Evolutionary conservation across 164 flowering plant species (phyloP).

Genomic region (Liquidambar formosana): DNA sequence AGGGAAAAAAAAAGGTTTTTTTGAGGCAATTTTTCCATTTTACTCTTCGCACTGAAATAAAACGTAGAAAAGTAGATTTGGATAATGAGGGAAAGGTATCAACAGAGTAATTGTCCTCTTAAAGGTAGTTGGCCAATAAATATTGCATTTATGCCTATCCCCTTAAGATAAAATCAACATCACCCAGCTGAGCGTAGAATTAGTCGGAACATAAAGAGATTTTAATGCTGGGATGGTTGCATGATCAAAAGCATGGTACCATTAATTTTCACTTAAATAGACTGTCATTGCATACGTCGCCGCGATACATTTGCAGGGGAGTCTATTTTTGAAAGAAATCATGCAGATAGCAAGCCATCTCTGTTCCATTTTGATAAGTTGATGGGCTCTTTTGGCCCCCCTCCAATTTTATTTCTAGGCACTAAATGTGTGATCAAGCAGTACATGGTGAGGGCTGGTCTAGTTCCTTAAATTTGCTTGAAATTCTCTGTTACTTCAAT

Average conservation of each 20-base stretch:
- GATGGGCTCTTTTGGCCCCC: slow-evolving; percentile 14
- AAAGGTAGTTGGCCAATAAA: slow-evolving; percentile 34
- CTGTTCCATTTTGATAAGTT: slow-evolving; percentile 5
- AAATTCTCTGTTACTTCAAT: background rate
- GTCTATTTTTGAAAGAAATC: slow-evolving; percentile 28
- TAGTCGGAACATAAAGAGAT: slow-evolving; percentile 29
- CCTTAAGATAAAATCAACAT: background rate
- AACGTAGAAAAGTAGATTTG: too few species aligned
- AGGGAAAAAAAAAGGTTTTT: too few species aligned
- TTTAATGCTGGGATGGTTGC: background rate
- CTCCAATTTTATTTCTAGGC: slow-evolving; percentile 58
- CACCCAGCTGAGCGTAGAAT: slow-evolving; percentile 28
- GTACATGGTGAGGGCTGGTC: slow-evolving; percentile 15
- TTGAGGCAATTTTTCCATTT: too few species aligned
- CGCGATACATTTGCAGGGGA: slow-evolving; percentile 42
- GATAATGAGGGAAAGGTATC: background rate
- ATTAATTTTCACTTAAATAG: slow-evolving; percentile 25
- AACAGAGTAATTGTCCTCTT: background rate
- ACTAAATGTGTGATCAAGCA: slow-evolving; percentile 52
- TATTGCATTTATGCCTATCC: slow-evolving; percentile 11
- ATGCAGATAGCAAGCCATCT: slow-evolving; percentile 35
- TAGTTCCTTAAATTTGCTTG: background rate
- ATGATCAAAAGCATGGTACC: slow-evolving; percentile 35
- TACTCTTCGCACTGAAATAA: too few species aligned
- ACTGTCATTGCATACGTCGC: slow-evolving; percentile 12